These are phyloP conservation scores for Hypoxylon cercidicola DNA, from an alignment of 495 filamentous ascomycete species.

Conservation along the genomic window DNA sequence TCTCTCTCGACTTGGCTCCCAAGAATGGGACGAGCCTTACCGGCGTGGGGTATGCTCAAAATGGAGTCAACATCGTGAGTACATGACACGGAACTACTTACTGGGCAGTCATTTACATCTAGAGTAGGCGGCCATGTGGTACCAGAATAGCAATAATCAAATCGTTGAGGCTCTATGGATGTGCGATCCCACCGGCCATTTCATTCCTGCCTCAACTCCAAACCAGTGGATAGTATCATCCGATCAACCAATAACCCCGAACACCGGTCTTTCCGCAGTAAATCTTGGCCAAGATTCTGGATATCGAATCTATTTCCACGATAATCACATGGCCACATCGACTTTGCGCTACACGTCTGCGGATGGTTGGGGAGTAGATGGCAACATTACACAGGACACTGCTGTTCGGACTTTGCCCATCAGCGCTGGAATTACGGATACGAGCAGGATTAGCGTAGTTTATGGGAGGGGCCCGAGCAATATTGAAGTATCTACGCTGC, in stretches of 20 bases:
- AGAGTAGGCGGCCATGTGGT: neutral
- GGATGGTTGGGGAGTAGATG: conserved; percentile 39
- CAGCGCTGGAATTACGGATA: conserved; percentile 36
- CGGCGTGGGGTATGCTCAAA: conserved; percentile 46
- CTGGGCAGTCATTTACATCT: neutral
- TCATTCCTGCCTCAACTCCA: neutral
- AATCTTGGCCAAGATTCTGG: conserved; percentile 44
- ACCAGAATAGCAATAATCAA: neutral
- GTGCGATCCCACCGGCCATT: neutral
- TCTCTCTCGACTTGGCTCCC: conserved; percentile 34
- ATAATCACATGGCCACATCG: conserved; percentile 40
- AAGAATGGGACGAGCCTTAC: conserved; percentile 50
- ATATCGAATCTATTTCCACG: conserved; percentile 52
- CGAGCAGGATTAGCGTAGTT: conserved; percentile 47
- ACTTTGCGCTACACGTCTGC: conserved; percentile 40
- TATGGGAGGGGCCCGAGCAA: conserved; percentile 41
- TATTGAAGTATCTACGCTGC: conserved; percentile 40
- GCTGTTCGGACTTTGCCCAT: conserved; percentile 38
- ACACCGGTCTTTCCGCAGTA: conserved; percentile 44
- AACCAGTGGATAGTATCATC: conserved; percentile 25
- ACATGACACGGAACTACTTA: conserved; percentile 1
- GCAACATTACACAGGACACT: conserved; percentile 42
- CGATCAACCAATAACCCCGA: conserved; percentile 36
- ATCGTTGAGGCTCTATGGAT: neutral
- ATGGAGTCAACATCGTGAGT: neutral